Evolutionary conservation across 2,329 filamentous ascomycete genomes (phyloP).

Genomic region (Aspergillus sp.): DNA sequence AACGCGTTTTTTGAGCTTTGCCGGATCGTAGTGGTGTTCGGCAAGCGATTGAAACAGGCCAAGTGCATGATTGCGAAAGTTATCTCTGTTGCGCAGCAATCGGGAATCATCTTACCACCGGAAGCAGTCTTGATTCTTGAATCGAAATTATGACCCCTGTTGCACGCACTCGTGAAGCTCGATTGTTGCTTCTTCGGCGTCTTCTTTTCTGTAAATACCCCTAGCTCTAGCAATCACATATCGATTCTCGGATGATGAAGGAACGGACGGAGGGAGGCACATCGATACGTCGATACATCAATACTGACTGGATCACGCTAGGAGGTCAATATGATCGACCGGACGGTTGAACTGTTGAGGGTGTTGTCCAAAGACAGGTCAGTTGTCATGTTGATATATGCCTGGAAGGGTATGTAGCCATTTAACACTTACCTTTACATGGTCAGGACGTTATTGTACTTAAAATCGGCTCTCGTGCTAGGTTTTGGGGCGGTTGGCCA

Average conservation of each 20-base stretch:
- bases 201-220: neutral
- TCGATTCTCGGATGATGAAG: neutral
- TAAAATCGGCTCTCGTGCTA: neutral
- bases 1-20: constrained; percentile 23
- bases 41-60: constrained; percentile 17
- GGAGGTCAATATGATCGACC: neutral
- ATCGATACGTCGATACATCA: neutral
- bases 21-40: constrained; percentile 19
- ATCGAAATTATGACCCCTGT: neutral
- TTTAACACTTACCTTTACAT: neutral
- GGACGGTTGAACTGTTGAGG: neutral
- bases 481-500: neutral
- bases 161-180: neutral
- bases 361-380: neutral
- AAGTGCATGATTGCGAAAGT: constrained; percentile 18
- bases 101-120: constrained; percentile 12
- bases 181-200: neutral
- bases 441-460: neutral
- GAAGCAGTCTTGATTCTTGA: constrained; percentile 18
- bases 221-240: neutral
- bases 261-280: neutral
- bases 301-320: neutral
- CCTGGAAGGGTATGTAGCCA: neutral
- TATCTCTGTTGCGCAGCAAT: constrained; percentile 8
- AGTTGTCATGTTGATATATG: neutral